These are phyloP conservation scores for Calonectria honghensis DNA, from an alignment of 2,329 filamentous ascomycete species.

Conservation along the genomic window DNA sequence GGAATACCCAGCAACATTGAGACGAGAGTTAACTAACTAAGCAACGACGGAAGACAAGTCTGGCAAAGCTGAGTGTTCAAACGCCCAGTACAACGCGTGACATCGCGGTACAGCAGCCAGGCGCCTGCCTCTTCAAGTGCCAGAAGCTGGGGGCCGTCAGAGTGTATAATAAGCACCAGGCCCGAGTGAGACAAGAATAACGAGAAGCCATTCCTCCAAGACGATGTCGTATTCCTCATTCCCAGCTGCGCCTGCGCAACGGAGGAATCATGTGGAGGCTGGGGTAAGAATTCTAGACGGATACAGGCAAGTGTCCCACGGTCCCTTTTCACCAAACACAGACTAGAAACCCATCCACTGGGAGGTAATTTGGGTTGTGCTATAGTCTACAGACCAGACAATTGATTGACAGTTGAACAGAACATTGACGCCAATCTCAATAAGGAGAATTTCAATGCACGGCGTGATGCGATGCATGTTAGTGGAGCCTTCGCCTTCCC, in stretches of 20 bases:
- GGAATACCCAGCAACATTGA: constrained; percentile 29
- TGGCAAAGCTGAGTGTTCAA: constrained; percentile 6
- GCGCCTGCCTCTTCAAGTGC: neutral
- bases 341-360: constrained; percentile 17
- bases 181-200: neutral
- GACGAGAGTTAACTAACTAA: constrained; percentile 15
- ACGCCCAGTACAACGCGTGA: constrained; percentile 6
- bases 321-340: constrained; percentile 29
- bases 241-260: constrained; percentile 16
- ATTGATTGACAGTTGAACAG: constrained; percentile 27
- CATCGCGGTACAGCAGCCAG: neutral
- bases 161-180: constrained; percentile 10
- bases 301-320: constrained; percentile 16
- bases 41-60: constrained; percentile 15
- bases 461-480: constrained; percentile 32
- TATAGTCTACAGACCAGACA: constrained; percentile 18
- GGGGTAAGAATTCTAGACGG: constrained; percentile 9
- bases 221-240: neutral
- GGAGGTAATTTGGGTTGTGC: neutral
- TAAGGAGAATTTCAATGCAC: constrained; percentile 29
- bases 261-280: constrained; percentile 5
- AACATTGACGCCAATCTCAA: constrained; percentile 24
- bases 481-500: constrained; percentile 30
- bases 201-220: constrained; percentile 5
- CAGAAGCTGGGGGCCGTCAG: neutral